Base-by-base conservation (phyloP, 2,329 filamentous ascomycete genomes). In the Fusarium nisikadoi region DNA sequence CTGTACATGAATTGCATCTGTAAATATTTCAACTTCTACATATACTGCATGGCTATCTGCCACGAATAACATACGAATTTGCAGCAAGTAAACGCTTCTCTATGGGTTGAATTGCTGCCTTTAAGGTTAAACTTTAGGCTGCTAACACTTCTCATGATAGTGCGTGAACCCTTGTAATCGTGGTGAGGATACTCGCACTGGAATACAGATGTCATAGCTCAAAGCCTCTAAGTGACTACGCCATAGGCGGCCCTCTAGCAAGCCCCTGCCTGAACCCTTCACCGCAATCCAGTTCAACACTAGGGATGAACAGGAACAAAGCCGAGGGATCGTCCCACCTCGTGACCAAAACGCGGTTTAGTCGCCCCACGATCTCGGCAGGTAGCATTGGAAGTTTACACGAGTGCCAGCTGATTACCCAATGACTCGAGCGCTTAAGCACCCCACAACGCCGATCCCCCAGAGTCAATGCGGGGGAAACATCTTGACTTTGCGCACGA, bases 371-470 rank as follows among this genome's bases (percentile, higher is more conserved):
- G 38, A 42, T 36, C 27, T 25, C 10, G 39, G 39, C 39, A 67
- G 39, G 62, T 68, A 25, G 54, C 10, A 67, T 43, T 49, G 19
- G 41, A 38, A 8, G 31, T 20, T 33, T 29, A 41, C 23, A 60
- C 33, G 45, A 66, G 20, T n/a, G 14, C 23, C 12, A 25, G 16
- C 6, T 8, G 27, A 19, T n/a, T 14, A 38, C 2, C 13, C 29
- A 66, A 61, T 42, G 27, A 69, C 45, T 69, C 59, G 66, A 69
- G 66, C 66, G 66, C 66, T 69, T 69, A 59, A 14, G 10, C 59
- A 47, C 66, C 66, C 65, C 65, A 41, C 58, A 69, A 45, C 13
- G 66, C 52, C 58, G 66, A 69, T 69, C 66, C 59, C 64, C 52
- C 58, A 45, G 35, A 46, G 43, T 53, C 14, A n/a, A 25, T 41